These are phyloP conservation scores for Rhizopogon rudus DNA, from an alignment of 768 basidiomycete genomes.

Conservation along the genomic window DNA sequence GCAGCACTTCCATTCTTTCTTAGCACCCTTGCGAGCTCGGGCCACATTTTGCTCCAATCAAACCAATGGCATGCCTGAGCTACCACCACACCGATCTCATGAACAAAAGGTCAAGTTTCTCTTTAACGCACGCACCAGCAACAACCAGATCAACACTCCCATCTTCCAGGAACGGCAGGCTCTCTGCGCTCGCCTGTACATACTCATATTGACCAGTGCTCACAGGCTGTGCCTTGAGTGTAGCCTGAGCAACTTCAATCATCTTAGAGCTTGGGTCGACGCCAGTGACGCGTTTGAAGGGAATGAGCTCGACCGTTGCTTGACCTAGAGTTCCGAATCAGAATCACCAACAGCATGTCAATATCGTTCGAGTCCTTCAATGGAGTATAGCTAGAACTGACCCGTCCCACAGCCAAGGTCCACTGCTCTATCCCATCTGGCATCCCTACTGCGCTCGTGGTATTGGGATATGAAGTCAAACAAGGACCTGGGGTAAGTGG, in stretches of 20 bases:
- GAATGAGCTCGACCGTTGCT: slow-evolving; percentile 52
- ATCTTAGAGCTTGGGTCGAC: slow-evolving; percentile 75
- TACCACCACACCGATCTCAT: slow-evolving; percentile 16
- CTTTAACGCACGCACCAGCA: slow-evolving; percentile 43
- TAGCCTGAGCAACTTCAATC: slow-evolving; percentile 48
- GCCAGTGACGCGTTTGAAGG: slow-evolving; percentile 59
- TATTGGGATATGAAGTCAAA: slow-evolving; percentile 60
- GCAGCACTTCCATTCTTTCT: slow-evolving; percentile 61
- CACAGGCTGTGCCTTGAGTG: slow-evolving; percentile 13
- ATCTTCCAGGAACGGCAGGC: slow-evolving; percentile 43
- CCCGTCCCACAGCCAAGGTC: slow-evolving; percentile 89
- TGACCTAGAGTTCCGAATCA: slow-evolving; percentile 44
- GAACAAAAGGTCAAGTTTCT: background rate
- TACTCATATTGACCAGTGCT: slow-evolving; percentile 26
- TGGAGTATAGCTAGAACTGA: slow-evolving; percentile 20
- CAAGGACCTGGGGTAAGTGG: slow-evolving; percentile 64
- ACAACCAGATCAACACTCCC: slow-evolving; percentile 61
- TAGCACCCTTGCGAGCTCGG: slow-evolving; percentile 56
- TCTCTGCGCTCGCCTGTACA: slow-evolving; percentile 45
- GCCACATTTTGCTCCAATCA: slow-evolving; percentile 68
- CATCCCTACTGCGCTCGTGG: slow-evolving; percentile 32
- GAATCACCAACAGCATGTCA: background rate
- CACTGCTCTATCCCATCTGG: slow-evolving; percentile 52
- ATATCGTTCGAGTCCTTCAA: background rate
- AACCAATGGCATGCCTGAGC: slow-evolving; percentile 86